A percentile compares a stretch with the other conserved stretches of the same genome.
These are phyloP conservation scores for Saccharomyces paradoxus DNA, from an alignment of 805 yeast genomes.

Conservation along the genomic window DNA sequence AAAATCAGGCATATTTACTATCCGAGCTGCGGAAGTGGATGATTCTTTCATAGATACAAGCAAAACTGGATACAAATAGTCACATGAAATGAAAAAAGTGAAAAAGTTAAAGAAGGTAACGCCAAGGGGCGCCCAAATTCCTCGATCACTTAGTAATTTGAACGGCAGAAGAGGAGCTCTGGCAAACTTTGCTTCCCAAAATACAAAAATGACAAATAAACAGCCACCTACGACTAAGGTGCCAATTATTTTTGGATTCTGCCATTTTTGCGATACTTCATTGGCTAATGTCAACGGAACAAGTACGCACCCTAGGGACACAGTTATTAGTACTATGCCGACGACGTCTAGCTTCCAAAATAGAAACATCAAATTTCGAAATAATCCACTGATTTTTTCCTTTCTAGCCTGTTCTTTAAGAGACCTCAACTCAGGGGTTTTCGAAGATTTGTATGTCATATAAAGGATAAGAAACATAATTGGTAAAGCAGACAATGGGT, in stretches of 20 bases:
- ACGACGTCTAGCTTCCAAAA: conserved; percentile 54
- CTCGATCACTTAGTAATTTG: conserved; percentile 46
- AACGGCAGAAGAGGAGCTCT: conserved; percentile 46
- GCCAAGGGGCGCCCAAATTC: conserved; percentile 50
- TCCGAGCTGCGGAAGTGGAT: conserved; percentile 47
- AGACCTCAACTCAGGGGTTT: conserved; percentile 33
- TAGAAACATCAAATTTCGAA: conserved; percentile 9
- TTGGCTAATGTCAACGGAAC: conserved; percentile 61
- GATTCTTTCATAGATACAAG: conserved; percentile 46
- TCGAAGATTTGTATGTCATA: conserved; percentile 36
- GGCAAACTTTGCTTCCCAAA: conserved; percentile 48
- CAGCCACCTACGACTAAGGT: conserved; percentile 48
- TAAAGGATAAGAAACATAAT: conserved; percentile 35
- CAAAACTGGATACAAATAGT: conserved; percentile 49
- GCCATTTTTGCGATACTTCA: conserved; percentile 42
- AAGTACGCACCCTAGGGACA: conserved; percentile 46
- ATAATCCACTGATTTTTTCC: conserved; percentile 6
- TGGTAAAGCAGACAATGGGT: conserved; percentile 42
- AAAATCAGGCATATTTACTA: conserved; percentile 48
- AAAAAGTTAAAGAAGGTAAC: conserved; percentile 46
- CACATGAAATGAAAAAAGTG: conserved; percentile 53
- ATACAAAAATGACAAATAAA: conserved; percentile 40
- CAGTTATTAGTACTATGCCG: conserved; percentile 44
- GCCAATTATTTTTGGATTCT: conserved; percentile 44
- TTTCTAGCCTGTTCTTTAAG: conserved; percentile 15